Evolutionary conservation across 2,329 filamentous ascomycete genomes (phyloP), one percentile per base, ranked within the genome.

Genomic region (Pyricularia grisea): DNA sequence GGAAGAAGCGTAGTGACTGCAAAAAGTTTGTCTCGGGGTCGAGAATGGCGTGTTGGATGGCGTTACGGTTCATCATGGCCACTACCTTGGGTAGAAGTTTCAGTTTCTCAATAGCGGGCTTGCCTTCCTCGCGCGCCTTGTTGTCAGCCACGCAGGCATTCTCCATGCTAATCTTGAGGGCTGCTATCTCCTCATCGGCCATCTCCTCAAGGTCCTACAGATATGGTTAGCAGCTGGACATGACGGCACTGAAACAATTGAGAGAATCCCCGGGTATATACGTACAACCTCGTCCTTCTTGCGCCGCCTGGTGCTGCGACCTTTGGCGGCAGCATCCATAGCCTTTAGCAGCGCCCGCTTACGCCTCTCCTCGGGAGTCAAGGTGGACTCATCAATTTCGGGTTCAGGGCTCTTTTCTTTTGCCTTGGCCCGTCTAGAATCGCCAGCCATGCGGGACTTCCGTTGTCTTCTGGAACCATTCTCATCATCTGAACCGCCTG

Each of bases 11-110:
- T 75, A 99, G 93, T 17, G 94, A 92, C 79, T 97, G 93, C 58
- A 99, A 83, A 71, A 99, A 91, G 81, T 98, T 97, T 76, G 91
- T 96, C 76, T 99, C 95, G 0, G 94, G 94, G 73, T 97, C 94
- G 60, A 97, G 88, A 67, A 98, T 89, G 33, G 92, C 91, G 73
- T 92, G 85, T 76, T 92, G 92, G 31, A 94, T 88, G 68, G 92
- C 93, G 79, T 94, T 97, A 75, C 93, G 92, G 78, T 96, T 97
- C 70, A 99, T 86, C 25, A 98, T 85, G 63, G 89, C 88, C 65
- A 94, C 90, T 17, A 99, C 95, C 77, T 97, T 91, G 1, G 94
- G 94, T 20, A 99, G 88, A 73, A 99, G 90, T 81, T 94, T 93
- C 65, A 99, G 87, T 82, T 99, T 99, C 81, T 97, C 90, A 70